Percentiles rank a stretch among this genome's conserved stretches.
Evolutionary conservation across 2,329 filamentous ascomycete genomes (phyloP).

Genomic region (Thelonectria discophora): DNA sequence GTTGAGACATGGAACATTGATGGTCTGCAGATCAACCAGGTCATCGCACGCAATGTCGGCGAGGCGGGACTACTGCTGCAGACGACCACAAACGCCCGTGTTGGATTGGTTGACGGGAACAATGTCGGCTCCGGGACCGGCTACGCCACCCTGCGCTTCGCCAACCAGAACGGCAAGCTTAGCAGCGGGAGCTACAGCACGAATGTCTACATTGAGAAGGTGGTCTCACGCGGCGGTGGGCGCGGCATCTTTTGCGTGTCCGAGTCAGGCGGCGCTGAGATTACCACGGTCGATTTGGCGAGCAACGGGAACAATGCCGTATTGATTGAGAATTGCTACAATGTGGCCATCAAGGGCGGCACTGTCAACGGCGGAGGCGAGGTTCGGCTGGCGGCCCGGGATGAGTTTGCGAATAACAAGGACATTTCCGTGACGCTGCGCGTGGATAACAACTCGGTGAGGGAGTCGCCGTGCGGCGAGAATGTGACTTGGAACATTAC

Average conservation of each 20-base stretch:
- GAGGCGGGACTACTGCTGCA: constrained; percentile 67
- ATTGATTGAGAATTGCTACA: constrained; percentile 69
- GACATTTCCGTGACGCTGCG: constrained; percentile 60
- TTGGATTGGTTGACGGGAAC: constrained; percentile 64
- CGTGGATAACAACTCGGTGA: constrained; percentile 60
- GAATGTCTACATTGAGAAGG: constrained; percentile 62
- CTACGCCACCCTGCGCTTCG: constrained; percentile 65
- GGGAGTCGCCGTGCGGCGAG: constrained; percentile 62
- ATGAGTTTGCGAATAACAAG: constrained; percentile 62
- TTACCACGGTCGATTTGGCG: constrained; percentile 58
- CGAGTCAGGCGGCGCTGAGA: constrained; percentile 62
- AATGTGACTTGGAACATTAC: constrained; percentile 61
- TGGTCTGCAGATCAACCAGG: constrained; percentile 59
- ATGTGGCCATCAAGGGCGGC: constrained; percentile 59
- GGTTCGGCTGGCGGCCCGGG: constrained; percentile 60
- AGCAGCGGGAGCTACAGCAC: constrained; percentile 59
- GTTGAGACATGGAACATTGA: constrained; percentile 70
- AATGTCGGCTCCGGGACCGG: constrained; percentile 63
- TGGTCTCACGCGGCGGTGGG: constrained; percentile 64
- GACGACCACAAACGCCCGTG: constrained; percentile 59
- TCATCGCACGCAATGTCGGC: constrained; percentile 63
- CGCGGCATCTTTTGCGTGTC: constrained; percentile 67
- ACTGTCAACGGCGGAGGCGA: constrained; percentile 64
- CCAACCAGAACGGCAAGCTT: constrained; percentile 63
- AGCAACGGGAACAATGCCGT: constrained; percentile 65